Evolutionary conservation across 345 rosid species (phyloP), one percentile per base, ranked within the genome.

Genomic region (Populus pruinosa): DNA sequence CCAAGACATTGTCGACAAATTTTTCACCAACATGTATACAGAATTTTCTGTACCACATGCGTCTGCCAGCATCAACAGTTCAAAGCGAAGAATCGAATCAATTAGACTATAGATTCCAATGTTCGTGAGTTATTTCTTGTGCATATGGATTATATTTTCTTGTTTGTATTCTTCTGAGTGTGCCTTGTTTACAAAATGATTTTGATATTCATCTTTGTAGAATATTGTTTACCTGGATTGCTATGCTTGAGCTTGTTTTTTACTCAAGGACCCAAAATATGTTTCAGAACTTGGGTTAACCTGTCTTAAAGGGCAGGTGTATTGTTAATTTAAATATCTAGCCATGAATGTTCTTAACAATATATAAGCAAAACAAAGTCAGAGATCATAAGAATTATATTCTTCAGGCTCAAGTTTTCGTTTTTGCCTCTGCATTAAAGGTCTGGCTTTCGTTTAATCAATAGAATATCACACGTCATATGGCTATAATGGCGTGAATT

Each of bases 11-110:
- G 99, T 92, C 33, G 93, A 93, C 87, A 85, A 80, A 77, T 96
- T 96, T 87, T 93, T 95, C 86, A 84, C 81, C 39, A 93, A 91
- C 63, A 90, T 93, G 93, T 88, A 89, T 79, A 78, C 85, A n/a
- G 98, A 96, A 78, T 84, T 91, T 86, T 82, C 92, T 49, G 84
- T 75, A 76, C 88, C 93, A 0, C 91, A 76, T 63, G 75, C 88
- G 49, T 25, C 90, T 69, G 80, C 77, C 47, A 85, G 76, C 77
- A 76, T 78, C 85, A 86, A 75, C 68, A 80, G 77, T 43, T 90
- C 94, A 36, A 89, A 84, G 77, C 76, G 83, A 70, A 85, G 88
- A 73, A 71, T 84, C 3, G 72, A 92, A 6, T 92, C 91, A 6
- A 77, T 87, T 78, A 85, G 90, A 83, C 73, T 85, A 25, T 88